Evolutionary conservation across 371 early-diverging fungal species (phyloP).

Genomic region (Apophysomyces sp.): DNA sequence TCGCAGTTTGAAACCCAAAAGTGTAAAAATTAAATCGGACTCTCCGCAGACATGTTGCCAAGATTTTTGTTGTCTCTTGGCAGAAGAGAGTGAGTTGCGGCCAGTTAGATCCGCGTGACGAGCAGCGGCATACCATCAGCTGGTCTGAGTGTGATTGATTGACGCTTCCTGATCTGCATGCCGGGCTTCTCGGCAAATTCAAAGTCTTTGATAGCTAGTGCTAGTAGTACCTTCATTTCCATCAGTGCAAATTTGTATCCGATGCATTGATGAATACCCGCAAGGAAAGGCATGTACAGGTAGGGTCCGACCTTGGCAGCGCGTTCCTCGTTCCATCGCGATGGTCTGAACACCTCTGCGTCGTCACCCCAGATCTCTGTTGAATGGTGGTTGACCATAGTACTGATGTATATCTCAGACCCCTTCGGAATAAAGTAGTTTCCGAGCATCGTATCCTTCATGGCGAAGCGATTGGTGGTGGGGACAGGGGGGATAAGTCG

Average conservation of each 20-base stretch:
- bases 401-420: conserved; percentile 40
- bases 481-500: conserved; percentile 58
- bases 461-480: conserved; percentile 37
- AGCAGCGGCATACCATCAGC: conserved; percentile 33
- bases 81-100: no score
- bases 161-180: conserved; percentile 22
- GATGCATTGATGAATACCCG: conserved; percentile 52
- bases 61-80: no score
- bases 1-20: no score
- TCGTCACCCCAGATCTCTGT: conserved; percentile 65
- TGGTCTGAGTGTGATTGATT: conserved; percentile 38
- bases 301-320: conserved; percentile 36
- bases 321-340: conserved; percentile 51
- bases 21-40: no score
- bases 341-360: conserved; percentile 61
- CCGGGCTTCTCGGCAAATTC: conserved; percentile 38
- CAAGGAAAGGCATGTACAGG: conserved; percentile 61
- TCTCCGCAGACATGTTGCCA: no score
- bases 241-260: conserved; percentile 42
- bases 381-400: conserved; percentile 47
- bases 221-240: conserved; percentile 39
- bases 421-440: conserved; percentile 54
- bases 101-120: conserved; percentile 9
- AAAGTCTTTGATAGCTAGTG: conserved; percentile 30
- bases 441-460: conserved; percentile 38